phyloP scores from a whole-genome alignment of 1,139 yeast species.

The Debaryomyces sp. region DNA sequence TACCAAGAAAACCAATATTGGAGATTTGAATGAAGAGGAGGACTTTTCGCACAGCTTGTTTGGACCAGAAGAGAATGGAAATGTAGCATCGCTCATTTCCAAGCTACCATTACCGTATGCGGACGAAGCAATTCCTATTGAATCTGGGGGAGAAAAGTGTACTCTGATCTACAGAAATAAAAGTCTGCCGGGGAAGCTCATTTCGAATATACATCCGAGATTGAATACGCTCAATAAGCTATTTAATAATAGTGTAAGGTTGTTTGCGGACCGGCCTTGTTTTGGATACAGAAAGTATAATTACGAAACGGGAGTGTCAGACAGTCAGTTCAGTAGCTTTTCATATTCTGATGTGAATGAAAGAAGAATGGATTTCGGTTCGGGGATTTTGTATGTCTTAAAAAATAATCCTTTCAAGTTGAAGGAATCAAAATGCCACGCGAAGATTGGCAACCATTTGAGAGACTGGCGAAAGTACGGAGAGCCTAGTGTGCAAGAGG shows the following conservation, averaged over 20 bases:
- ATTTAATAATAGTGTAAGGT: conserved; percentile 24
- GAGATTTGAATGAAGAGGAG: not conserved
- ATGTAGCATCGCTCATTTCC: not conserved
- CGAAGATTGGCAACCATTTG: conserved; percentile 20
- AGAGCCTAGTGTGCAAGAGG: conserved; percentile 16
- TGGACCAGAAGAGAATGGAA: conserved; percentile 4
- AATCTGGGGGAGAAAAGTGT: not conserved
- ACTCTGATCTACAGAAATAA: conserved; percentile 1
- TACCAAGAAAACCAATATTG: not conserved
- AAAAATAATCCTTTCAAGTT: conserved; percentile 30
- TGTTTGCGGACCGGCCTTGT: conserved; percentile 27
- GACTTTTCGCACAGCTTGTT: conserved; percentile 3
- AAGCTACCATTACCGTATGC: conserved; percentile 1
- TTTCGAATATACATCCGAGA: conserved; percentile 14
- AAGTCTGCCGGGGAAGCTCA: conserved; percentile 4
- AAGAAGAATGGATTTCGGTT: conserved; percentile 28
- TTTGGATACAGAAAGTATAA: conserved; percentile 35
- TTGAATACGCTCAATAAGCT: conserved; percentile 32
- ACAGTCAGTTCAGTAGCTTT: conserved; percentile 19
- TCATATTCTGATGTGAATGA: conserved; percentile 13
- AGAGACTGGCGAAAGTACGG: conserved; percentile 18
- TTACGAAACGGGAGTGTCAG: conserved; percentile 24
- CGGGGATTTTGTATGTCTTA: conserved; percentile 35
- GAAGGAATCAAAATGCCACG: conserved; percentile 24
- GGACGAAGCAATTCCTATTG: conserved; percentile 1